Percentiles rank a stretch among this genome's conserved stretches.
Evolutionary conservation across 2,329 filamentous ascomycete species (phyloP).

Genomic region (Colletotrichum costaricense): DNA sequence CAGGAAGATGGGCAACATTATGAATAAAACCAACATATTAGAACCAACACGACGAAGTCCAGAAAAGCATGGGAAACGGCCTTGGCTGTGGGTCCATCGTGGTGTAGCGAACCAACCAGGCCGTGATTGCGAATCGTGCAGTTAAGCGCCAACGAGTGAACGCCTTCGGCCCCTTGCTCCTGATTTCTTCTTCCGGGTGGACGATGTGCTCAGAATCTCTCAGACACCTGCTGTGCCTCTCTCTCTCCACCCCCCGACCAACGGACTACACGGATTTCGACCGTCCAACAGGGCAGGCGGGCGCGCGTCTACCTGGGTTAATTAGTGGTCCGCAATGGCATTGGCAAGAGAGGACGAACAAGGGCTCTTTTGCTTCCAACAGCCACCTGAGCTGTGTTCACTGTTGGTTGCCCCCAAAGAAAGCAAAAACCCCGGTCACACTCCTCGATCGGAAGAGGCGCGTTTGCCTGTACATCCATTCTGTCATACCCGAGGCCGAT

Average conservation of each 20-base stretch:
- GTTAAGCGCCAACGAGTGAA: background rate
- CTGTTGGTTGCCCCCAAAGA: background rate
- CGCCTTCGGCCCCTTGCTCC: background rate
- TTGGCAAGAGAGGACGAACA: background rate
- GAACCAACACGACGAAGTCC: background rate
- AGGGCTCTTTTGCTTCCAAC: slow-evolving; percentile 1
- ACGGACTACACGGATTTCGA: background rate
- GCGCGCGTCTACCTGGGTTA: background rate
- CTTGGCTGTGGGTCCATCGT: background rate
- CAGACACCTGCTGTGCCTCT: background rate
- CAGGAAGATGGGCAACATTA: background rate
- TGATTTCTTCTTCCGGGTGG: background rate
- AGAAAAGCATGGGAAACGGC: background rate
- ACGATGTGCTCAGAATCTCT: background rate
- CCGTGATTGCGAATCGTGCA: background rate
- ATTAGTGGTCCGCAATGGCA: background rate
- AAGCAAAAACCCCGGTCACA: background rate
- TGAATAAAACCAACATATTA: no score
- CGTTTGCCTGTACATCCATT: background rate
- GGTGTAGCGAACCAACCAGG: background rate
- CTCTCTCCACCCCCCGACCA: background rate
- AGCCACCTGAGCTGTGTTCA: background rate
- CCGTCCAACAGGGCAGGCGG: background rate
- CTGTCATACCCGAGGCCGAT: background rate
- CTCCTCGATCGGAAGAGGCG: background rate